phyloP scores from a whole-genome alignment of 257 asterid species.

The Capsicum chinense region DNA sequence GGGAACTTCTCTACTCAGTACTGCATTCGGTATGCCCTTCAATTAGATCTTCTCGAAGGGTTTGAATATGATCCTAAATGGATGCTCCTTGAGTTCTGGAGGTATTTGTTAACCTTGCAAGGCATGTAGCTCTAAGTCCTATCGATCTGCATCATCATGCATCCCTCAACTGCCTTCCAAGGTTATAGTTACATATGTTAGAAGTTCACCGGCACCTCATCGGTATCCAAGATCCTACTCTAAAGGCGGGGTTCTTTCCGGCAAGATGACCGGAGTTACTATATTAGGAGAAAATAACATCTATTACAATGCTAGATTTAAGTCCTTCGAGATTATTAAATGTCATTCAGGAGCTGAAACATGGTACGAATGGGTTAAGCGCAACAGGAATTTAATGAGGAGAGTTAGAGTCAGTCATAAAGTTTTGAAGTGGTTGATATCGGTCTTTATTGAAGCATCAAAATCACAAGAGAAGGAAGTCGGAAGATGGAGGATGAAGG shows the following conservation, averaged over 20 bases:
- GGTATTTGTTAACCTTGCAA: constrained; percentile 41
- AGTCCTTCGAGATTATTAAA: neutral
- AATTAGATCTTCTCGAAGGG: constrained; percentile 29
- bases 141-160: constrained; percentile 36
- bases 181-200: constrained; percentile 33
- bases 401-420: neutral
- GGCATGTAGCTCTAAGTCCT: constrained; percentile 39
- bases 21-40: neutral
- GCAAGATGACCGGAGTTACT: neutral
- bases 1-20: neutral
- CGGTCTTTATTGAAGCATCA: neutral
- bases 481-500: neutral
- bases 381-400: neutral
- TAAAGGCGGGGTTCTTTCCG: constrained; percentile 43
- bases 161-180: constrained; percentile 31
- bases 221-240: constrained; percentile 29
- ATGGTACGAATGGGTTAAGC: neutral
- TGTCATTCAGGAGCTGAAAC: neutral
- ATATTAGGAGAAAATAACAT: neutral
- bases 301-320: neutral
- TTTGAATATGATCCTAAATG: constrained; percentile 59
- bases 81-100: constrained; percentile 50
- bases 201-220: constrained; percentile 40
- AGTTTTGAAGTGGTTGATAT: neutral
- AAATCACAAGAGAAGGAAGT: neutral